These are phyloP conservation scores for Lithospermum erythrorhizon DNA, from an alignment of 257 asterid species.

Conservation along the genomic window DNA sequence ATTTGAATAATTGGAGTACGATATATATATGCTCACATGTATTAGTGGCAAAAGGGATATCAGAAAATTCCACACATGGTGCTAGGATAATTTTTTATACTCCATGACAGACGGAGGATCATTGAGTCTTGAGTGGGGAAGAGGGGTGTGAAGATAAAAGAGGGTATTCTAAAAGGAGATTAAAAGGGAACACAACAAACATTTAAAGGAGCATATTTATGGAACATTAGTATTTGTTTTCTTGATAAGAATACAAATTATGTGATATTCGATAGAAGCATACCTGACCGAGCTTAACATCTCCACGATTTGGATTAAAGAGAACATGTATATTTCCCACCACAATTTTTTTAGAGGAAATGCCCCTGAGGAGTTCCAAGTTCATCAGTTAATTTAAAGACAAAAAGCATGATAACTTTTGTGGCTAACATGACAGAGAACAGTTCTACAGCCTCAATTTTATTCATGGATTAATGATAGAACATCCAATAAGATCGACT, in stretches of 20 bases:
- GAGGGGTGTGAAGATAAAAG: neutral
- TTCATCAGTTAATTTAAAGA: conserved; percentile 10
- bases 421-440: conserved; percentile 4
- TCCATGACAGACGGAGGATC: too few relatives aligned
- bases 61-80: neutral
- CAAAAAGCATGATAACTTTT: neutral
- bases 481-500: conserved; percentile 4
- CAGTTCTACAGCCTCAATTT: neutral
- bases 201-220: neutral
- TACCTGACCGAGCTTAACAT: conserved; percentile 91
- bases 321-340: conserved; percentile 82
- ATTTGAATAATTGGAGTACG: neutral
- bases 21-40: neutral
- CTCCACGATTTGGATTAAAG: conserved; percentile 87
- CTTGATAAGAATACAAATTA: conserved; percentile 6
- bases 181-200: neutral
- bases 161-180: neutral
- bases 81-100: too few relatives aligned
- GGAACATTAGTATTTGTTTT: neutral
- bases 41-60: neutral
- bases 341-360: conserved; percentile 33
- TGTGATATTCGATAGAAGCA: neutral
- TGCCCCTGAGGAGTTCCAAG: conserved; percentile 21
- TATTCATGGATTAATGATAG: neutral
- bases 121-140: neutral